A percentile compares a stretch with the other conserved stretches of the same genome.
phyloP scores from a whole-genome alignment of 345 rosid species.

The Sonneratia alba region DNA sequence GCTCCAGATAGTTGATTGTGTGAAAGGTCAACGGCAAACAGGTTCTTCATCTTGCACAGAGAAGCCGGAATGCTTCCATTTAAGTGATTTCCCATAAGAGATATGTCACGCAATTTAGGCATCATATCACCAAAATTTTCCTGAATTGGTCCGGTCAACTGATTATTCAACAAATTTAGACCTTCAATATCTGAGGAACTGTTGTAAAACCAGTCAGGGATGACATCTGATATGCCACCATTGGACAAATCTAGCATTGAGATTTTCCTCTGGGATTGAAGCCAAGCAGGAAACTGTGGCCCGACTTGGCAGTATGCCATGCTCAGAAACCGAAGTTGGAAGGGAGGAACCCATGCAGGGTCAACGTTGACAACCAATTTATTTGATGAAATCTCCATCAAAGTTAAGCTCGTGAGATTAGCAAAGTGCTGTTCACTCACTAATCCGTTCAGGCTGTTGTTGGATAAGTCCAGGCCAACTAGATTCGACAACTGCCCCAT shows the following conservation, averaged over 20 bases:
- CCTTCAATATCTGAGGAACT: background rate
- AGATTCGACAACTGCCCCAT: slow-evolving; percentile 10
- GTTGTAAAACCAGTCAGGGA: slow-evolving; percentile 1
- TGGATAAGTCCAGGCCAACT: background rate
- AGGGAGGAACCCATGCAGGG: background rate
- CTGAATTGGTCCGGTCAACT: background rate
- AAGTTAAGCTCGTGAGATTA: background rate
- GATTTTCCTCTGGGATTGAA: background rate
- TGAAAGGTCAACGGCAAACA: accelerated
- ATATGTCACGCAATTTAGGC: background rate
- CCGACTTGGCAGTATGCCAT: slow-evolving; percentile 1
- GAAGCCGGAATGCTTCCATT: background rate
- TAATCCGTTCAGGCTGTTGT: background rate
- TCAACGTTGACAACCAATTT: background rate
- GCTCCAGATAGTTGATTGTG: background rate
- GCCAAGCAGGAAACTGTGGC: background rate
- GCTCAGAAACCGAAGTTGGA: background rate
- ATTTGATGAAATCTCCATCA: background rate
- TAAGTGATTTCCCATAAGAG: background rate
- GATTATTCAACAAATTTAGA: background rate
- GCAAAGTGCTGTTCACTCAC: background rate
- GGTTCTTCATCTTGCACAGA: accelerated
- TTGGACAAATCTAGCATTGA: background rate
- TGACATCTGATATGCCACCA: background rate
- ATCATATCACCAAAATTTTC: background rate